Conservation (phyloP, 768 basidiomycete species). For the Pleurotus giganteus region DNA sequence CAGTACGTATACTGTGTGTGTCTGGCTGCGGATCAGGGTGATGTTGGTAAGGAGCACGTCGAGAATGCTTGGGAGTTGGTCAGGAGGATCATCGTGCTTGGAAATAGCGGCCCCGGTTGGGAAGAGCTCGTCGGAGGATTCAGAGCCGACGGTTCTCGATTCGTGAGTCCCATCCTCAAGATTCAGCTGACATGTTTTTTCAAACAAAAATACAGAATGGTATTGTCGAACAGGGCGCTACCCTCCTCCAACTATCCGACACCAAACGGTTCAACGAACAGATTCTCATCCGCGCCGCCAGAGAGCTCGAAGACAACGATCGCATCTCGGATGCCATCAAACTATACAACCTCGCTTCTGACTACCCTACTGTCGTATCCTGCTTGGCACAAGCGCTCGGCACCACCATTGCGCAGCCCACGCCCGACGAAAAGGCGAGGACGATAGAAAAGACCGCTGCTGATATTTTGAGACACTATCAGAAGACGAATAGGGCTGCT, state of each 20-base stretch:
- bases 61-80: constrained; percentile 80
- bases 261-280: constrained; percentile 71
- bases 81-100: constrained; percentile 73
- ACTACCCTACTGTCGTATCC: constrained; percentile 83
- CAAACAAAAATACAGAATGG: constrained; percentile 61
- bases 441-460: constrained; percentile 70
- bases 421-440: constrained; percentile 59
- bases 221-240: constrained; percentile 79
- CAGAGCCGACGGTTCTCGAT: constrained; percentile 83
- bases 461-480: constrained; percentile 80
- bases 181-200: not conserved
- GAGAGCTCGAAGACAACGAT: constrained; percentile 79
- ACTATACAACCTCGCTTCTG: constrained; percentile 91
- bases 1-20: constrained; percentile 92
- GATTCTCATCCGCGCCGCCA: constrained; percentile 82
- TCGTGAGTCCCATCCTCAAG: constrained; percentile 48
- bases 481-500: constrained; percentile 68
- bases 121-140: constrained; percentile 95
- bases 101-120: constrained; percentile 81
- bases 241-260: constrained; percentile 70
- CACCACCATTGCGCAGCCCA: constrained; percentile 70
- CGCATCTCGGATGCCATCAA: constrained; percentile 90
- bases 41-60: constrained; percentile 81
- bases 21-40: constrained; percentile 69
- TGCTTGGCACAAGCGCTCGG: constrained; percentile 88